Conservation (phyloP, 1,139 yeast genomes). For the Geotrichum australiense region DNA sequence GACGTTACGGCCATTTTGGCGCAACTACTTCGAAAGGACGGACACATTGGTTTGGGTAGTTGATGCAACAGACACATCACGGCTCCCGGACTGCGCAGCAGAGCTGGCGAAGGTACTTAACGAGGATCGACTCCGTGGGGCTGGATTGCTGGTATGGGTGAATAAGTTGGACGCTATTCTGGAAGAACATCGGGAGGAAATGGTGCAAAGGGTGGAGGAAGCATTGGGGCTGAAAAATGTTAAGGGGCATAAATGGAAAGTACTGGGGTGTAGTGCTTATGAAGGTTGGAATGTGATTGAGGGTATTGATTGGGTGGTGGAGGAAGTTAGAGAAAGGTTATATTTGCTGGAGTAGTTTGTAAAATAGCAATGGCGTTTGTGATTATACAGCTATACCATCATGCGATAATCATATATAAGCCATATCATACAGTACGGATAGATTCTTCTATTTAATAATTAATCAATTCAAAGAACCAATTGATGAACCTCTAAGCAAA, state of each 20-base stretch:
- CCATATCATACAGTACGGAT: no score
- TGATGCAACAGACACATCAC: conserved; percentile 55
- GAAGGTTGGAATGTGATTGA: conserved; percentile 45
- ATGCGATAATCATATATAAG: no score
- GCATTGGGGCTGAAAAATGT: conserved; percentile 26
- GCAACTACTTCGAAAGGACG: conserved; percentile 81
- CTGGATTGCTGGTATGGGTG: conserved; percentile 41
- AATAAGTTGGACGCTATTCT: conserved; percentile 43
- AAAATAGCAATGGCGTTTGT: no score
- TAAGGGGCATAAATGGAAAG: conserved; percentile 39
- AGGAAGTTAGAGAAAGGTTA: conserved; percentile 36
- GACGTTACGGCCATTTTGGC: conserved; percentile 77
- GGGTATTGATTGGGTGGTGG: conserved; percentile 47
- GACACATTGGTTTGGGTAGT: conserved; percentile 90
- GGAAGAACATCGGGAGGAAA: conserved; percentile 34
- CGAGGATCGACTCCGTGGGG: conserved; percentile 66
- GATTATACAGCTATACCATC: no score
- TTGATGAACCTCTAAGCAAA: no score
- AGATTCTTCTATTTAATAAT: no score
- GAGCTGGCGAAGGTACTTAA: conserved; percentile 58
- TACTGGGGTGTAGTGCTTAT: conserved; percentile 48
- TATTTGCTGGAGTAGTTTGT: conserved; percentile 32
- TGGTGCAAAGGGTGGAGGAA: conserved; percentile 22
- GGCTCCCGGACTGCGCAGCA: conserved; percentile 55
- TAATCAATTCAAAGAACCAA: no score